Conservation (phyloP, 805 yeast genomes). For the Martiniozyma abietophila region DNA sequence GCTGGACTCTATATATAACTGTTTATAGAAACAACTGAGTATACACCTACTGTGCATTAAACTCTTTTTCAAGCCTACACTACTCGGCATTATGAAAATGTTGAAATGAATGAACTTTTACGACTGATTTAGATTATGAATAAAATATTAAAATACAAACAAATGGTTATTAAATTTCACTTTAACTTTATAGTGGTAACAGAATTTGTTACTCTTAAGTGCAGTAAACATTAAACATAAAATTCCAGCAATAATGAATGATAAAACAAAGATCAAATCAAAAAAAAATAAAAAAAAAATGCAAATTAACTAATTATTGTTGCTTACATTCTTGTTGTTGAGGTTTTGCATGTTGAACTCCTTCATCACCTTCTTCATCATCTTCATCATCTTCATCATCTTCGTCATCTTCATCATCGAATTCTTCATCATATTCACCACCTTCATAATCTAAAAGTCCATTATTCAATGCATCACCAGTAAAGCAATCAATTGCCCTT, state of each 20-base stretch:
- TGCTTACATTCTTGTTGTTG: slow-evolving; percentile 76
- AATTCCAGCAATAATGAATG: too few relatives aligned
- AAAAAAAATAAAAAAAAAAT: neutral
- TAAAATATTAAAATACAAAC: neutral
- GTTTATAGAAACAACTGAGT: too few relatives aligned
- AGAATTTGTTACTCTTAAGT: too few relatives aligned
- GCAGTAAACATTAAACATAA: too few relatives aligned
- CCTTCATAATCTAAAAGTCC: slow-evolving; percentile 54
- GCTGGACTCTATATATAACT: too few relatives aligned
- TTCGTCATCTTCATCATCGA: slow-evolving; percentile 49
- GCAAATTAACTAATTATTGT: slow-evolving; percentile 28
- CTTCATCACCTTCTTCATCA: slow-evolving; percentile 32
- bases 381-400: slow-evolving; percentile 58
- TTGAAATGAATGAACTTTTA: too few relatives aligned
- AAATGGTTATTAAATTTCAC: too few relatives aligned
- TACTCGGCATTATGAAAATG: too few relatives aligned
- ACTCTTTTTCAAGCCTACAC: too few relatives aligned
- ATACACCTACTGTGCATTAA: too few relatives aligned
- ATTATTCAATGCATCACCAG: slow-evolving; percentile 83
- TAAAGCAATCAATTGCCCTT: slow-evolving; percentile 96
- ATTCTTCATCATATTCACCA: slow-evolving; percentile 44
- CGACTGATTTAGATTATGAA: neutral
- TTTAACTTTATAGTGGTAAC: too few relatives aligned
- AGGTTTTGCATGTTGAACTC: slow-evolving; percentile 35
- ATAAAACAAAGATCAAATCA: too few relatives aligned